phyloP scores from a whole-genome alignment of 345 rosid genomes.

The Euphorbia peplus region DNA sequence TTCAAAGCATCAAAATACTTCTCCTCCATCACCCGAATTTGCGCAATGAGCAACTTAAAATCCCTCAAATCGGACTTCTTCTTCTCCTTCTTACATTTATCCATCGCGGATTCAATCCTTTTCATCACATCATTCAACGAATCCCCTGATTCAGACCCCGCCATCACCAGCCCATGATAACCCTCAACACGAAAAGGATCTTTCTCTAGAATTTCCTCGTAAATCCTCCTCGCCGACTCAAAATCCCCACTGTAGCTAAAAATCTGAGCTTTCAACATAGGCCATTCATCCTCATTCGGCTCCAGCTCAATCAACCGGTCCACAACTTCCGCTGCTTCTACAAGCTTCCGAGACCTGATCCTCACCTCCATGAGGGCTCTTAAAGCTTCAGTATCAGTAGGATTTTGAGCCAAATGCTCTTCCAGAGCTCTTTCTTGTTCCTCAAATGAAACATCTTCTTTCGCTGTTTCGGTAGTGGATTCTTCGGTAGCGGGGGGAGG shows the following conservation, averaged over 20 bases:
- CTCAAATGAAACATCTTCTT: constrained; percentile 23
- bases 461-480: constrained; percentile 20
- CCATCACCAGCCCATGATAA: constrained; percentile 79
- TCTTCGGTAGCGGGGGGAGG: constrained; percentile 33
- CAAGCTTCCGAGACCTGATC: constrained; percentile 58
- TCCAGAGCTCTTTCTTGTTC: constrained; percentile 56
- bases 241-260: constrained; percentile 56
- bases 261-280: constrained; percentile 62
- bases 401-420: constrained; percentile 37
- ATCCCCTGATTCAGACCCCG: constrained; percentile 49
- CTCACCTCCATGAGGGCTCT: constrained; percentile 64
- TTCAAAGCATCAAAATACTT: constrained; percentile 67
- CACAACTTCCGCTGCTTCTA: constrained; percentile 53
- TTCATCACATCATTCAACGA: constrained; percentile 44
- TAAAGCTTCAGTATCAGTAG: constrained; percentile 48
- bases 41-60: constrained; percentile 75
- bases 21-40: constrained; percentile 67
- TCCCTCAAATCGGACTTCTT: constrained; percentile 59
- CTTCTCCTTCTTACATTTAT: constrained; percentile 69
- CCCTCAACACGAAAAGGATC: constrained; percentile 85
- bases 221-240: constrained; percentile 48
- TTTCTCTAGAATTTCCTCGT: constrained; percentile 60
- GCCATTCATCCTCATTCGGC: constrained; percentile 79
- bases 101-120: constrained; percentile 65
- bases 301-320: constrained; percentile 65